phyloP scores from a whole-genome alignment of 2,329 filamentous ascomycete species.

The Plectosphaerella plurivora region DNA sequence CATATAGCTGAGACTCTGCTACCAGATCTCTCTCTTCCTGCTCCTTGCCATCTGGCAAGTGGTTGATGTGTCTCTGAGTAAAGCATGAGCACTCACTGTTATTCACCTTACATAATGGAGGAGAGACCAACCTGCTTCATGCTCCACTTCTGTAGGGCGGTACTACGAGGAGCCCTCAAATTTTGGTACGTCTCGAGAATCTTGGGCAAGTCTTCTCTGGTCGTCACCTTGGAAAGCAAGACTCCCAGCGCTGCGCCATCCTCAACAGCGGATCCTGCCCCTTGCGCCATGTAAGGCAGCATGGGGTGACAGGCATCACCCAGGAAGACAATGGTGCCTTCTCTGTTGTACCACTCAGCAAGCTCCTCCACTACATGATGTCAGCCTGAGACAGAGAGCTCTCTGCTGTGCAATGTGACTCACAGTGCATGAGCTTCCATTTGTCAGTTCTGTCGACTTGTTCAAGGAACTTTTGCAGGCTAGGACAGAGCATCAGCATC shows the following conservation, averaged over 20 bases:
- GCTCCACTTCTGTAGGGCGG: neutral
- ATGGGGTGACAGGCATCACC: slow-evolving; percentile 63
- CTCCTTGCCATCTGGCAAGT: slow-evolving; percentile 4
- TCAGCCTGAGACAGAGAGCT: neutral
- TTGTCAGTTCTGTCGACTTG: slow-evolving; percentile 59
- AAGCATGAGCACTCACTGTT: neutral
- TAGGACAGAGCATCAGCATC: neutral
- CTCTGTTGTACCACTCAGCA: slow-evolving; percentile 48
- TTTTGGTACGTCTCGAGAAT: slow-evolving; percentile 39
- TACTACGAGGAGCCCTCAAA: neutral
- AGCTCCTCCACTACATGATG: slow-evolving; percentile 37
- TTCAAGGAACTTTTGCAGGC: slow-evolving; percentile 30
- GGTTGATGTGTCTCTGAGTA: slow-evolving; percentile 1
- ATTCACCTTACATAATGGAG: neutral
- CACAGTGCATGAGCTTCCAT: slow-evolving; percentile 61
- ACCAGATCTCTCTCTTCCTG: neutral
- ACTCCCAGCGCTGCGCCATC: slow-evolving; percentile 62
- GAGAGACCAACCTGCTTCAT: slow-evolving; percentile 3
- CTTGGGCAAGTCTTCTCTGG: slow-evolving; percentile 39
- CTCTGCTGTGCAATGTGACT: slow-evolving; percentile 12
- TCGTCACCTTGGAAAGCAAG: slow-evolving; percentile 46
- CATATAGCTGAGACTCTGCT: no score
- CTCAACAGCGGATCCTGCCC: slow-evolving; percentile 63
- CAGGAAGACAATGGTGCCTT: slow-evolving; percentile 45
- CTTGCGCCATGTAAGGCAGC: slow-evolving; percentile 60